Evolutionary conservation across 2,329 filamentous ascomycete species (phyloP).

Genomic region (Mollisia scopiformis): DNA sequence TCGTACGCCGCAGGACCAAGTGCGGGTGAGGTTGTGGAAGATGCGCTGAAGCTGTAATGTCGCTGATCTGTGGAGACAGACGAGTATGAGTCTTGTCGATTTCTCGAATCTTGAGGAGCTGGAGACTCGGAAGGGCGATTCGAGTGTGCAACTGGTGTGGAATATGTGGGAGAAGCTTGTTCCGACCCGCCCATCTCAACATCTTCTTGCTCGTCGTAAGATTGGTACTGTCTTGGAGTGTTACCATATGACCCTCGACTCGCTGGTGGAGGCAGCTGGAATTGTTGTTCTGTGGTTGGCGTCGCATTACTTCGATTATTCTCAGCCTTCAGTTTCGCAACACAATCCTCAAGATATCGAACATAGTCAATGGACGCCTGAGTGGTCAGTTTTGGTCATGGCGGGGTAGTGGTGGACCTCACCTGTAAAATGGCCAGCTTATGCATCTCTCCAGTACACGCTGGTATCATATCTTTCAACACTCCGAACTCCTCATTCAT

Average conservation of each 20-base stretch:
- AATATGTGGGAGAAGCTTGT: slow-evolving; percentile 51
- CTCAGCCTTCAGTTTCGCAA: slow-evolving; percentile 73
- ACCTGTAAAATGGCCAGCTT: slow-evolving; percentile 95
- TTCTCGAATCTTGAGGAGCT: slow-evolving; percentile 47
- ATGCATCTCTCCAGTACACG: slow-evolving; percentile 97
- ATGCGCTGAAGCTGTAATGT: slow-evolving; percentile 52
- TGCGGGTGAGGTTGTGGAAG: slow-evolving; percentile 57
- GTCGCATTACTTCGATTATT: slow-evolving; percentile 32
- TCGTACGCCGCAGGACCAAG: slow-evolving; percentile 55
- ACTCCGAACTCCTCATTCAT: slow-evolving; percentile 99
- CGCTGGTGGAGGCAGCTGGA: slow-evolving; percentile 25
- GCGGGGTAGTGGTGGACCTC: slow-evolving; percentile 32
- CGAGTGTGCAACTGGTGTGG: slow-evolving; percentile 31
- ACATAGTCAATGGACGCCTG: slow-evolving; percentile 97
- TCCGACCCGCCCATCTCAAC: slow-evolving; percentile 65
- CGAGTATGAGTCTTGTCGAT: slow-evolving; percentile 57
- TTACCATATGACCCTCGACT: slow-evolving; percentile 23
- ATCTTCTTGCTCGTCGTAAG: slow-evolving; percentile 48
- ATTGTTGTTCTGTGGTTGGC: slow-evolving; percentile 21
- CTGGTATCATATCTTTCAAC: slow-evolving; percentile 92
- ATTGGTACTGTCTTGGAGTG: slow-evolving; percentile 45
- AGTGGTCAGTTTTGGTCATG: neutral
- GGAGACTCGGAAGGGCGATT: slow-evolving; percentile 57
- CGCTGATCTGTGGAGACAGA: slow-evolving; percentile 50
- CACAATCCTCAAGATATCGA: slow-evolving; percentile 88